Evolutionary conservation across 164 flowering plant genomes (phyloP).

Genomic region (Aristolochia fimbriata): DNA sequence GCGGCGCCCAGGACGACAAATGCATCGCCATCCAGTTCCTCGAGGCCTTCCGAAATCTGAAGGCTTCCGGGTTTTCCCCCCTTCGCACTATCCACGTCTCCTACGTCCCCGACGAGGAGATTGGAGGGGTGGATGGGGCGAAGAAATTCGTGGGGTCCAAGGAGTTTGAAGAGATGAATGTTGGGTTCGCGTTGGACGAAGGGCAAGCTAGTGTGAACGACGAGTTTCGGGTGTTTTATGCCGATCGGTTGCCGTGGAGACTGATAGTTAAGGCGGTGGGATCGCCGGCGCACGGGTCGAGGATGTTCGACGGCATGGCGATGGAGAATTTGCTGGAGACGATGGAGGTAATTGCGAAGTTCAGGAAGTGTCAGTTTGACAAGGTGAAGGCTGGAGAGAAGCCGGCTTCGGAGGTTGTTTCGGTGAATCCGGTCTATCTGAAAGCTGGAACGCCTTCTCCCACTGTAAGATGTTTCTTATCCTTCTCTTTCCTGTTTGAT

Average conservation of each 20-base stretch:
- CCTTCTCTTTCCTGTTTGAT: background rate
- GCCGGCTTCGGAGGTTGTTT: slow-evolving; percentile 61
- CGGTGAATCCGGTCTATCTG: slow-evolving; percentile 77
- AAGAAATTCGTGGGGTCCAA: slow-evolving; percentile 45
- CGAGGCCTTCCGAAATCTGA: slow-evolving; percentile 36
- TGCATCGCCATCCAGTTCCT: slow-evolving; percentile 57
- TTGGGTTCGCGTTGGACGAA: slow-evolving; percentile 86
- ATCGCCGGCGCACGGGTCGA: slow-evolving; percentile 79
- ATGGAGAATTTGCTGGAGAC: slow-evolving; percentile 95
- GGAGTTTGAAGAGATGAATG: slow-evolving; percentile 52
- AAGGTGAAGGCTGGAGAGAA: slow-evolving; percentile 68
- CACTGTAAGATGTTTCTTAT: slow-evolving; percentile 25
- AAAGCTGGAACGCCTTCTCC: slow-evolving; percentile 66
- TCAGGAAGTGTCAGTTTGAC: slow-evolving; percentile 68
- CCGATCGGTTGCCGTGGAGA: slow-evolving; percentile 67
- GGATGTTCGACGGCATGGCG: slow-evolving; percentile 66
- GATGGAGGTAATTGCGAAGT: slow-evolving; percentile 51
- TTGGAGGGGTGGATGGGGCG: slow-evolving; percentile 67
- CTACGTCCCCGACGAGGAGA: slow-evolving; percentile 90
- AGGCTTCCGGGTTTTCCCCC: slow-evolving; percentile 18
- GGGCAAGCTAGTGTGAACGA: slow-evolving; percentile 70
- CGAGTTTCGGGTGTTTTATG: slow-evolving; percentile 74
- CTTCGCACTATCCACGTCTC: slow-evolving; percentile 44
- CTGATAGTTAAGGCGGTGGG: slow-evolving; percentile 60
- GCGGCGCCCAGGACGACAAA: slow-evolving; percentile 93